These are phyloP conservation scores for Tetraselmis striata DNA, from an alignment of 139 green algal genomes.

Conservation along the genomic window DNA sequence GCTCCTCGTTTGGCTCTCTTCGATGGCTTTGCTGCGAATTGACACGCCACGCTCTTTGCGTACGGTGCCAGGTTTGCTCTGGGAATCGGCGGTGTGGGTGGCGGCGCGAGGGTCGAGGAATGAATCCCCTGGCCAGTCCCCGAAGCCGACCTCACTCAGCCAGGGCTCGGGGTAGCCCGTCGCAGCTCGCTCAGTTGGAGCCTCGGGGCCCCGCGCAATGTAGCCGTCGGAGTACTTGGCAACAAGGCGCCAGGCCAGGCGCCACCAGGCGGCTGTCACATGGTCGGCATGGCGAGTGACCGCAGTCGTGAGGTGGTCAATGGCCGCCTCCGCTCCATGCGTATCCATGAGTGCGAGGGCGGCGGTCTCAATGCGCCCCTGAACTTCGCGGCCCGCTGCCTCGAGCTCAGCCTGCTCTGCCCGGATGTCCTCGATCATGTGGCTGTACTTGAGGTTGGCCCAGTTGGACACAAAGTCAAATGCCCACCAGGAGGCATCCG, in stretches of 20 bases:
- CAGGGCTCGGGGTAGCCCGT: not conserved
- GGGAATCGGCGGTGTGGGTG: too few species aligned
- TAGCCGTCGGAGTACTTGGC: slow-evolving; percentile 7
- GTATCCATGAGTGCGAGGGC: not conserved
- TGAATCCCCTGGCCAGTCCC: not conserved
- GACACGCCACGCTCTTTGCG: too few species aligned
- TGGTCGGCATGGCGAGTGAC: not conserved
- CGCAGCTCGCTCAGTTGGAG: not conserved
- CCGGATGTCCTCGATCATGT: slow-evolving; percentile 13
- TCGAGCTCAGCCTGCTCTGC: not conserved
- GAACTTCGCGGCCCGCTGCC: not conserved
- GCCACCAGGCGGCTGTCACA: not conserved
- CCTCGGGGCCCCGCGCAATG: not conserved
- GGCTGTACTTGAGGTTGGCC: slow-evolving; percentile 2
- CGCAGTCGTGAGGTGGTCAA: not conserved
- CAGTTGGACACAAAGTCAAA: slow-evolving; percentile 19
- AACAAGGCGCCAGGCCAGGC: not conserved
- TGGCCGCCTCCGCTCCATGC: not conserved
- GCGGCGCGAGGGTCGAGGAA: not conserved
- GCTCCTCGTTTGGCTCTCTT: too few species aligned
- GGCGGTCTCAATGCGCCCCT: not conserved
- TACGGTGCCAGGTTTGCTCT: too few species aligned
- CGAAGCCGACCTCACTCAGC: not conserved
- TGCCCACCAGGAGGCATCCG: slow-evolving; percentile 7
- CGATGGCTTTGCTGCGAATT: too few species aligned